Conservation (phyloP, 106 monocot species). For the Dendrobium catenatum region DNA sequence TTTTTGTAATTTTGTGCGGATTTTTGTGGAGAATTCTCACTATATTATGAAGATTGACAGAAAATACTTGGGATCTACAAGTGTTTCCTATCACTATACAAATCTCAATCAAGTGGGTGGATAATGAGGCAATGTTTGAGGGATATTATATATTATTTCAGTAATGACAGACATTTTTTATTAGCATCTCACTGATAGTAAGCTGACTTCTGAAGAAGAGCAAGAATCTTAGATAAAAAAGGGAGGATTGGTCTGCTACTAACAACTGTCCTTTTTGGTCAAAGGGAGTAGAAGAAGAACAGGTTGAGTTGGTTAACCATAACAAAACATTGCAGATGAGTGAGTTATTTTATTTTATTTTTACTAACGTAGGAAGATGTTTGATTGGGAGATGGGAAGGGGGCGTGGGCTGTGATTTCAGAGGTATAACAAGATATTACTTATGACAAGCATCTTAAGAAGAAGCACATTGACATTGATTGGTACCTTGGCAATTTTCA, state of each 20-base stretch:
- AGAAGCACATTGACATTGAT: not conserved
- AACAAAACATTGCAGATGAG: not conserved
- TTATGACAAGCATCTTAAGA: not conserved
- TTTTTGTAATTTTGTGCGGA: too few relatives aligned
- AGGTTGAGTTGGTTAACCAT: not conserved
- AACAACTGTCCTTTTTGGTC: not conserved
- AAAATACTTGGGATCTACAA: too few relatives aligned
- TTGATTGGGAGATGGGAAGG: not conserved
- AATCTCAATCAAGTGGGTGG: not conserved
- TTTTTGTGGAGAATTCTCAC: too few relatives aligned
- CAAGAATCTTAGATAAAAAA: not conserved
- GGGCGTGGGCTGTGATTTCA: not conserved
- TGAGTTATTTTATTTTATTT: not conserved
- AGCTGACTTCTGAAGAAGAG: not conserved
- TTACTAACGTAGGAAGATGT: not conserved
- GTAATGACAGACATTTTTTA: not conserved
- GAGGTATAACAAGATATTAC: not conserved
- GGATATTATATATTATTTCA: not conserved
- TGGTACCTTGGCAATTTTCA: constrained; percentile 65
- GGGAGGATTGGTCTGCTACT: not conserved
- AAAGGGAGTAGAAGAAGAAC: not conserved
- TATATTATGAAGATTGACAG: too few relatives aligned
- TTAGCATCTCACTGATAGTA: not conserved
- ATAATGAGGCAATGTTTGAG: not conserved
- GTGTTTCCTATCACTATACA: not conserved